These are phyloP conservation scores for Trichosporon sp. DNA, from an alignment of 1,284 basidiomycete genomes.

Conservation along the genomic window DNA sequence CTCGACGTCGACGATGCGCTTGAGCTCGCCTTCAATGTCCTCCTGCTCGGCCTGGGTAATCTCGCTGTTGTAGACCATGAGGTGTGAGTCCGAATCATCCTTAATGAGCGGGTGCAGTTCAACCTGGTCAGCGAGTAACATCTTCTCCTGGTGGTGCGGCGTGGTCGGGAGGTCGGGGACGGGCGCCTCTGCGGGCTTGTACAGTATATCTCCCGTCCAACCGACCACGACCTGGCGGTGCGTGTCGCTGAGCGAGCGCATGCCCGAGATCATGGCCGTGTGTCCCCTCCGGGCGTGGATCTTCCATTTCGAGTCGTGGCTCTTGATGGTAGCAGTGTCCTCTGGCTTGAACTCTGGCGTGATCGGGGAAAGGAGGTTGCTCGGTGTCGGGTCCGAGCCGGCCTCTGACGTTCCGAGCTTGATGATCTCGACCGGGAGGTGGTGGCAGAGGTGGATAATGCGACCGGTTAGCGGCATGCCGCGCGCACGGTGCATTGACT, in stretches of 20 bases:
- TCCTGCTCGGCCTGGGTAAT: conserved; percentile 59
- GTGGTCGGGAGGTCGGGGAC: neutral
- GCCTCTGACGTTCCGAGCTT: conserved; percentile 21
- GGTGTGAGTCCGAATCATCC: conserved; percentile 3
- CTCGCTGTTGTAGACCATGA: conserved; percentile 52
- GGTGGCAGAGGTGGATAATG: conserved; percentile 71
- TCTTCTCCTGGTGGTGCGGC: conserved; percentile 6
- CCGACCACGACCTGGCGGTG: conserved; percentile 89
- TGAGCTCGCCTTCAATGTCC: conserved; percentile 59
- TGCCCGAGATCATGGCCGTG: conserved; percentile 90
- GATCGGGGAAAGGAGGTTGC: conserved; percentile 37
- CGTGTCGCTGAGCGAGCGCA: conserved; percentile 70
- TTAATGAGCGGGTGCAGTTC: conserved; percentile 20
- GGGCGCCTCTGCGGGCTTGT: conserved; percentile 24
- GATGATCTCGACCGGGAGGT: conserved; percentile 47
- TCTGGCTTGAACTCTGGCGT: conserved; percentile 48
- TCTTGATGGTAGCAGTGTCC: conserved; percentile 33
- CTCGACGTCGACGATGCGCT: conserved; percentile 59
- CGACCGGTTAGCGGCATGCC: conserved; percentile 71
- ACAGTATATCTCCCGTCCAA: conserved; percentile 80
- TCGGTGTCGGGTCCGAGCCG: conserved; percentile 14
- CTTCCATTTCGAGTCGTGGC: conserved; percentile 58
- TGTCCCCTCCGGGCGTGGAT: conserved; percentile 80
- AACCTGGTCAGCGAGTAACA: conserved; percentile 16
- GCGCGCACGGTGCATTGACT: conserved; percentile 62